A percentile compares a stretch with the other conserved stretches of the same genome.
Evolutionary conservation across 306 rosid genomes (phyloP).

Genomic region (Hippophae gyantsensis): DNA sequence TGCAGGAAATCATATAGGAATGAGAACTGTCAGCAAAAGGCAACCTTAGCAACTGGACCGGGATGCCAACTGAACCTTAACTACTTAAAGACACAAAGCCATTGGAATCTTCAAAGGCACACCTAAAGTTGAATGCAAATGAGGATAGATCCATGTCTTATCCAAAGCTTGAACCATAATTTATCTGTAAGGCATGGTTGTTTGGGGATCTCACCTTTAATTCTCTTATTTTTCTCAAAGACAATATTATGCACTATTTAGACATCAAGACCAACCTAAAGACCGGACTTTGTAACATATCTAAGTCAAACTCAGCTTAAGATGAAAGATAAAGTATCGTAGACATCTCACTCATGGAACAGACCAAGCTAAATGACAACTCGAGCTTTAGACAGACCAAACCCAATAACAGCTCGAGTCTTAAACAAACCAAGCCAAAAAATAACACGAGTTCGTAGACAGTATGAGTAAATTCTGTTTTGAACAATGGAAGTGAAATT

Average conservation of each 20-base stretch:
- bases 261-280: too few species aligned
- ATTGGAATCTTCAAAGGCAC: background rate
- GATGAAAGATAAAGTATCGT: accelerated
- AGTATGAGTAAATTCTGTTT: too few species aligned
- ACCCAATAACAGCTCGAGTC: too few species aligned
- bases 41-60: background rate
- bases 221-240: background rate
- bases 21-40: background rate
- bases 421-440: too few species aligned
- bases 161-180: background rate
- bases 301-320: accelerated
- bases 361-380: too few species aligned
- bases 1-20: background rate
- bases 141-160: background rate
- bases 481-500: too few species aligned
- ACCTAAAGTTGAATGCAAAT: background rate
- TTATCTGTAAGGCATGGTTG: background rate
- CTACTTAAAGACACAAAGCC: background rate
- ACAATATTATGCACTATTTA: too few species aligned
- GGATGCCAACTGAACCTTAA: background rate
- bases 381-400: too few species aligned
- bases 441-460: too few species aligned
- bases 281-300: too few species aligned
- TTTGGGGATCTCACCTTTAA: background rate
- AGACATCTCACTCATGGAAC: too few species aligned